Conservation (phyloP, 116 monocot species). For the Papilionanthe hybrid region DNA sequence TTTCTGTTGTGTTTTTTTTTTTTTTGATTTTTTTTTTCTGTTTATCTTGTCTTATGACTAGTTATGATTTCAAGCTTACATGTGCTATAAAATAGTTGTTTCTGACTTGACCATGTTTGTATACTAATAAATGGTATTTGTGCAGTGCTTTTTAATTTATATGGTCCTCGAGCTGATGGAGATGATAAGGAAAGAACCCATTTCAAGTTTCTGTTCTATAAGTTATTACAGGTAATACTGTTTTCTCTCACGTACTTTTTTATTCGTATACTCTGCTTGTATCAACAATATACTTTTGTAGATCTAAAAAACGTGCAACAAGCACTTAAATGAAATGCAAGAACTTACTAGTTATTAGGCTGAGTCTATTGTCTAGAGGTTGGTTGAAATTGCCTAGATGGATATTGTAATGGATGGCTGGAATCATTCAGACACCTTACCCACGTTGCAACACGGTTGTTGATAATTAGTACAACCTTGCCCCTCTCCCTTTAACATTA, state of each 20-base stretch:
- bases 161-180: constrained; percentile 77
- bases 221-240: constrained; percentile 64
- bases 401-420: neutral
- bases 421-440: neutral
- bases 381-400: constrained; percentile 1
- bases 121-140: constrained; percentile 10
- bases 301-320: no score
- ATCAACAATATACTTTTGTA: no score
- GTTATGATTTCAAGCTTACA: neutral
- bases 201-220: constrained; percentile 77
- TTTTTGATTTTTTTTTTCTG: neutral
- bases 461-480: neutral
- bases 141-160: constrained; percentile 90
- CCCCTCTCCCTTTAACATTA: neutral
- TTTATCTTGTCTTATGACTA: neutral
- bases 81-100: neutral
- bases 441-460: neutral
- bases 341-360: neutral
- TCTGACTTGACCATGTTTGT: neutral
- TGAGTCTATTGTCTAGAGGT: constrained; percentile 2
- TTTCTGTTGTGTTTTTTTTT: neutral
- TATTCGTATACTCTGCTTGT: no score
- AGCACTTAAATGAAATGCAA: neutral
- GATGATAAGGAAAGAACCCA: constrained; percentile 64
- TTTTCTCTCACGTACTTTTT: neutral